Evolutionary conservation across 1,284 basidiomycete species (phyloP), one percentile per base, ranked within the genome.

Genomic region (Papiliotrema terrestris): DNA sequence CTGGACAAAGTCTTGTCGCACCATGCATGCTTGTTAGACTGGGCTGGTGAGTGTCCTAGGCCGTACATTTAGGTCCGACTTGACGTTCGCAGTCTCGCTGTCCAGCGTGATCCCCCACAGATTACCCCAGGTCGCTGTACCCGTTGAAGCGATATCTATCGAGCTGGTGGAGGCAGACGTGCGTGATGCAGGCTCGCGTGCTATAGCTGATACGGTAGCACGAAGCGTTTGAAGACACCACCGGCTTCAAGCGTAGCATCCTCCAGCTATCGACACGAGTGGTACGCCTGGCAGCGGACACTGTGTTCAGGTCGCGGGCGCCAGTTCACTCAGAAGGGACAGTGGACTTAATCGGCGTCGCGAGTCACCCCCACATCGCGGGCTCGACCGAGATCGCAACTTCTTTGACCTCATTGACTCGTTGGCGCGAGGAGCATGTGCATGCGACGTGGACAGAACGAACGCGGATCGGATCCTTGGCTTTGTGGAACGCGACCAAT

Each of bases 401-500:
- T 29, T 54, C 13, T 36, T 29, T 15, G 22, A 23, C 2, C 51
- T 6, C 58, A n/a, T 51, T 62, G 42, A 6, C 39, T 8, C 22
- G 15, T 8, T 60, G 56, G 61, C 41, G 46, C 11, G 19, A 38
- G 2, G 45, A 51, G 32, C 51, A 26, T 26, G 50, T 11, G 32
- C 25, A 22, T 49, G 22, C 0, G 56, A 59, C 44, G 56, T 57
- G 47, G 54, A 63, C 26, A 11, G 55, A 61, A 25, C 51, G 71
- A 15, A 69, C 65, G 1, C 49, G 56, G 48, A 62, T 65, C 26
- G 71, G 71, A 2, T 60, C 56, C 22, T 52, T 72, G 58, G 65
- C 70, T 20, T 54, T 66, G 8, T 72, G 68, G 71, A 63, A 73
- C 51, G 62, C 58, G 2, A 57, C 65, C n/a, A 60, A 65, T 39